Conservation (phyloP, 352 stramenopile species). For the Phytopythium oedochilum region DNA sequence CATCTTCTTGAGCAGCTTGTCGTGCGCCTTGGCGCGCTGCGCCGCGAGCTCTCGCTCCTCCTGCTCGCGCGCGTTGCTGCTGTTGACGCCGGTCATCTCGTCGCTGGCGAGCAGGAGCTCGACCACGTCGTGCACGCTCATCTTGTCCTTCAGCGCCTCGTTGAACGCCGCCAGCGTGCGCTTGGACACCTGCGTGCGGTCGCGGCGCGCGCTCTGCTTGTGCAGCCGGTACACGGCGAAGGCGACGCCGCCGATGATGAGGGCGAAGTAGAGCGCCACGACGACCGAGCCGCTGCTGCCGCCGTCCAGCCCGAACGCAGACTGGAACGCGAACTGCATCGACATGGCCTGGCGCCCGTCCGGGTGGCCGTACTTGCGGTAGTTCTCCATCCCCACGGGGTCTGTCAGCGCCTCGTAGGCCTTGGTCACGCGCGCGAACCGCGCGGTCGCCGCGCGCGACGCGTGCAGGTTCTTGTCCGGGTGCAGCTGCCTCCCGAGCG, state of each 20-base stretch:
- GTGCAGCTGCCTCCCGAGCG: slow-evolving; percentile 61
- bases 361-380: slow-evolving; percentile 73
- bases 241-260: slow-evolving; percentile 52
- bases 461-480: slow-evolving; percentile 80
- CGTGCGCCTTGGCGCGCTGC: slow-evolving; percentile 54
- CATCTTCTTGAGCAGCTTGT: slow-evolving; percentile 84
- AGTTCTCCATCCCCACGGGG: slow-evolving; percentile 67
- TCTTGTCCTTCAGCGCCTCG: slow-evolving; percentile 54
- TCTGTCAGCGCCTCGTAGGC: slow-evolving; percentile 85
- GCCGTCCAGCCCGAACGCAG: slow-evolving; percentile 35
- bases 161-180: slow-evolving; percentile 38
- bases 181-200: slow-evolving; percentile 60
- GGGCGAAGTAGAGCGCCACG: slow-evolving; percentile 64
- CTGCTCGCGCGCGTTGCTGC: slow-evolving; percentile 14
- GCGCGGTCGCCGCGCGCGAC: slow-evolving; percentile 20
- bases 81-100: slow-evolving; percentile 56
- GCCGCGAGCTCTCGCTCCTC: slow-evolving; percentile 37
- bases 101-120: slow-evolving; percentile 71
- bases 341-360: slow-evolving; percentile 74
- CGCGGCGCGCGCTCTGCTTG: slow-evolving; percentile 40
- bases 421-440: slow-evolving; percentile 76
- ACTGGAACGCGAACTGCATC: slow-evolving; percentile 67
- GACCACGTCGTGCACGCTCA: slow-evolving; percentile 79
- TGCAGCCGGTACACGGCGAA: slow-evolving; percentile 63
- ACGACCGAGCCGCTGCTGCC: slow-evolving; percentile 47